Percentiles rank a stretch among this genome's conserved stretches.
phyloP scores from a whole-genome alignment of 352 stramenopile genomes.

The Globisporangium rhizosaccharum region DNA sequence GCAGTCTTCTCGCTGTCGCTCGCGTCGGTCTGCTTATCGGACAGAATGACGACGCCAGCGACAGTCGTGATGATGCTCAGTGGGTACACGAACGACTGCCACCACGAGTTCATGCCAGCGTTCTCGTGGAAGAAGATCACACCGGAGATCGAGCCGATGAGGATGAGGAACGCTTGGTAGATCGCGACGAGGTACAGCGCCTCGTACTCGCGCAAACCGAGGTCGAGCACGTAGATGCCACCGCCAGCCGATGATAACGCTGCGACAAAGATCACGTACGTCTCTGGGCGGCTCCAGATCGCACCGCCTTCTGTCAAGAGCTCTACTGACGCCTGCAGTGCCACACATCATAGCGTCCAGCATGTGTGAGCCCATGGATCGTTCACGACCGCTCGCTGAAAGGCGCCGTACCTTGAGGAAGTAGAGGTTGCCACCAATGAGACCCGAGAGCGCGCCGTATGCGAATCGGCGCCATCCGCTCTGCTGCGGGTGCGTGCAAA shows the following conservation, averaged over 20 bases:
- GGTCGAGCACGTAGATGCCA: conserved; percentile 77
- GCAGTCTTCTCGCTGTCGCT: conserved; percentile 31
- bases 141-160: conserved; percentile 79
- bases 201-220: conserved; percentile 79
- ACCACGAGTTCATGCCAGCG: conserved; percentile 75
- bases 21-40: conserved; percentile 69
- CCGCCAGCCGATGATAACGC: conserved; percentile 63
- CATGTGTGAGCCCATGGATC: not conserved
- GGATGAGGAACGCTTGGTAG: conserved; percentile 81
- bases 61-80: conserved; percentile 76
- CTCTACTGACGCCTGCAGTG: conserved; percentile 65
- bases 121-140: conserved; percentile 89
- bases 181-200: conserved; percentile 82
- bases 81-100: conserved; percentile 72
- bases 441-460: conserved; percentile 70
- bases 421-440: conserved; percentile 82
- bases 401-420: conserved; percentile 68
- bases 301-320: conserved; percentile 65
- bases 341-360: not conserved
- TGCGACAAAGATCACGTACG: conserved; percentile 63
- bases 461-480: conserved; percentile 75
- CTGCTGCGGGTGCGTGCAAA: conserved; percentile 54
- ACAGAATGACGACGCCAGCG: conserved; percentile 73
- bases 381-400: not conserved
- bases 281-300: conserved; percentile 60